Evolutionary conservation across 2,329 filamentous ascomycete genomes (phyloP), one percentile per base, ranked within the genome.

Genomic region (Fusarium sp.): DNA sequence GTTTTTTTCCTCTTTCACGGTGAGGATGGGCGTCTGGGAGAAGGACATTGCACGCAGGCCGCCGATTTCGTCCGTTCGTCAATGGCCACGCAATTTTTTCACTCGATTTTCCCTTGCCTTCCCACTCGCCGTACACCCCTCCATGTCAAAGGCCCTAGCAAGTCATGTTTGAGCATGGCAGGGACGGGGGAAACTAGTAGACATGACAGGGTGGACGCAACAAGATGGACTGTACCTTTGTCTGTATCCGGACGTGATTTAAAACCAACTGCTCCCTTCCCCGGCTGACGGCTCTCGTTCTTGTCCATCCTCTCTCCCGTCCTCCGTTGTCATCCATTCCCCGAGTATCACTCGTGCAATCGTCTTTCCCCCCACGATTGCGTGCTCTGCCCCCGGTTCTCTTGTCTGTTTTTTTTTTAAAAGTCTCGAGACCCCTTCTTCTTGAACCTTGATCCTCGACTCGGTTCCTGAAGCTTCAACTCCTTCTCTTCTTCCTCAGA

Each of bases 331-430:
- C 66, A 52, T 65, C 35, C n/a, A 52, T 58, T 48, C 57, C 45
- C 58, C 39, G 39, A 65, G 37, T 71, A 74, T 68, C 66, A 66
- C 67, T 58, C 59, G 68, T 70, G 48, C 69, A 75, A 67, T 74
- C 78, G 70, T 73, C 70, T 64, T 72, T 50, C 61, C 72, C 78
- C 75, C 78, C 75, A 77, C 79, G 76, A 82, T 82, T 82, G 80
- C 80, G 80, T 81, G 79, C 80, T 78, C 70, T 70, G 45, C 66
- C 64, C 58, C 65, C 63, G 54, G 62, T 66, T 68, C 65, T 70
- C 68, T 71, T 64, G 39, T 39, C 58, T 54, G 16, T 30, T 62
- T 52, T 23, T 52, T 23, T 67, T 71, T 54, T 48, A 32, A 54
- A 66, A 69, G 69, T 50, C 52, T 52, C 57, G 58, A 62, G 67